These are phyloP conservation scores for Ramalina peruviana DNA, from an alignment of 495 filamentous ascomycete species.

Conservation along the genomic window DNA sequence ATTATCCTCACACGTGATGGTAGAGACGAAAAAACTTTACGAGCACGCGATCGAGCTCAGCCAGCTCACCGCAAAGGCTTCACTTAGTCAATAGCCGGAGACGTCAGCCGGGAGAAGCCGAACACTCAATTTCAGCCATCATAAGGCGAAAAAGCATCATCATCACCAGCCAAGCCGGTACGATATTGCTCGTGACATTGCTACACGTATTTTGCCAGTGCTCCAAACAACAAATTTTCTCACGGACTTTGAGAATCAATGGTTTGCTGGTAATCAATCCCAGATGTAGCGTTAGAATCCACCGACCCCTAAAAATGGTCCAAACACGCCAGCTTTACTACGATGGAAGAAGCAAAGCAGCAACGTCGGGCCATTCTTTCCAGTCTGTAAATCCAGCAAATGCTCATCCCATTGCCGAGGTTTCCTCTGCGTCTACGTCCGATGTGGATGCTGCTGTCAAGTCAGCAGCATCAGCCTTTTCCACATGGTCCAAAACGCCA, in stretches of 20 bases:
- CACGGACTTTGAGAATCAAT: conserved; percentile 23
- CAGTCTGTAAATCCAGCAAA: conserved; percentile 55
- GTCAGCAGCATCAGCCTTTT: conserved; percentile 48
- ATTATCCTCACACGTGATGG: too few species aligned
- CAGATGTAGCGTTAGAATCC: too few species aligned
- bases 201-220: neutral
- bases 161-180: too few species aligned
- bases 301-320: conserved; percentile 8
- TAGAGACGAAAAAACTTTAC: too few species aligned
- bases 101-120: too few species aligned
- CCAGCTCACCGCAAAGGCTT: too few species aligned
- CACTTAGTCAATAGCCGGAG: too few species aligned
- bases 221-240: neutral
- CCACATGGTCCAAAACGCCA: conserved; percentile 50
- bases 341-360: conserved; percentile 44
- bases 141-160: too few species aligned
- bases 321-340: conserved; percentile 51
- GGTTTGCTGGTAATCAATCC: too few species aligned
- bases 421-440: conserved; percentile 45
- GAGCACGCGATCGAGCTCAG: too few species aligned
- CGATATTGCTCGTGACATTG: too few species aligned
- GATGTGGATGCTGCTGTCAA: conserved; percentile 53
- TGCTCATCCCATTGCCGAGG: conserved; percentile 44
- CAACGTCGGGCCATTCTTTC: conserved; percentile 45
- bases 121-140: too few species aligned